phyloP scores from a whole-genome alignment of 1,284 basidiomycete species.

The Chalciporus sp. region DNA sequence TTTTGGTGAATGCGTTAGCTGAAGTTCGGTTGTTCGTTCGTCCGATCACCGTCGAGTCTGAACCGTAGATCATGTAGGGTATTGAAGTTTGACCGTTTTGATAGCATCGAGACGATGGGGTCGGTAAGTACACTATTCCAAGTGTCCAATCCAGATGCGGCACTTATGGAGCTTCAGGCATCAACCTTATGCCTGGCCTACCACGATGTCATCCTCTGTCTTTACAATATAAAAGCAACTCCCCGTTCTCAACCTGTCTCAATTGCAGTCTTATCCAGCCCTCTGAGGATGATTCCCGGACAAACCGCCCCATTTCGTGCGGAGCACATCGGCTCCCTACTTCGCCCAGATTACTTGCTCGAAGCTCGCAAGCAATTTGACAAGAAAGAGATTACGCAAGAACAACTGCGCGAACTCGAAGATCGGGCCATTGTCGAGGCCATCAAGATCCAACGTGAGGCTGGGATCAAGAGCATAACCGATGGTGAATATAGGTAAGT shows the following conservation, averaged over 20 bases:
- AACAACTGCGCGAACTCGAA: constrained; percentile 50
- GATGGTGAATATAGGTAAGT: constrained; percentile 57
- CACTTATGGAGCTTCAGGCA: not conserved
- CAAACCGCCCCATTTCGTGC: constrained; percentile 49
- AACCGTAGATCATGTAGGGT: no score
- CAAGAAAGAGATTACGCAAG: constrained; percentile 40
- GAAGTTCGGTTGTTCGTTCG: no score
- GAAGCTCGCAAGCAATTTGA: constrained; percentile 47
- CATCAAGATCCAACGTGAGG: constrained; percentile 51
- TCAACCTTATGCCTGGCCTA: not conserved
- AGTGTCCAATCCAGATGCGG: no score
- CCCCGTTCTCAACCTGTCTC: not conserved
- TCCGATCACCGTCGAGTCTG: no score
- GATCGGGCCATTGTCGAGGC: constrained; percentile 56
- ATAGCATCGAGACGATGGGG: no score
- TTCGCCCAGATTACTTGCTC: constrained; percentile 55
- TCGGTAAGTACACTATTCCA: not conserved
- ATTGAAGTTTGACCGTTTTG: no score
- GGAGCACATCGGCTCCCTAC: constrained; percentile 61
- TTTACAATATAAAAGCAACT: not conserved
- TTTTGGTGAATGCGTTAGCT: no score
- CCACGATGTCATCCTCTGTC: not conserved
- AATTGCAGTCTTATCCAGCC: not conserved
- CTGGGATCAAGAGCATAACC: constrained; percentile 57
- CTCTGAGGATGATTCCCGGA: constrained; percentile 18